phyloP scores from a whole-genome alignment of 2,329 filamentous ascomycete species.

The Curvularia verruculosa region DNA sequence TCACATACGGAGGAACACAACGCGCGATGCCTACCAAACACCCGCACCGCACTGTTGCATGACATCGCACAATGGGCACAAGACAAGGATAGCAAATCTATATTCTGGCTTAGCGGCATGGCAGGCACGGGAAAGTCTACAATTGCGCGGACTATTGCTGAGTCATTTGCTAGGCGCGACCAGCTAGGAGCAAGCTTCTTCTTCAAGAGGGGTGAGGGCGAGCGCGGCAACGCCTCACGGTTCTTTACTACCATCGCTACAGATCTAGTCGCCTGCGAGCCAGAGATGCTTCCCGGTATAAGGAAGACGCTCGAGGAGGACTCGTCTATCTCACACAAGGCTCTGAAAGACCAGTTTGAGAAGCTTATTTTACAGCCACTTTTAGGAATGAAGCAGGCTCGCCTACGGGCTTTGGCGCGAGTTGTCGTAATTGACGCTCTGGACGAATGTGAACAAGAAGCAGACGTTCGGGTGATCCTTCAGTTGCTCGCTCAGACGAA shows the following conservation, averaged over 20 bases:
- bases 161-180: constrained; percentile 1
- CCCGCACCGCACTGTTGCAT: constrained; percentile 32
- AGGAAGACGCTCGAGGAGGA: constrained; percentile 22
- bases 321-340: constrained; percentile 9
- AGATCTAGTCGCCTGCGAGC: constrained; percentile 17
- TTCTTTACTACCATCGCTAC: constrained; percentile 28
- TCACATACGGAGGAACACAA: constrained; percentile 9
- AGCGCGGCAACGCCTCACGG: constrained; percentile 15
- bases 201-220: constrained; percentile 16
- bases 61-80: constrained; percentile 31
- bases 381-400: background rate
- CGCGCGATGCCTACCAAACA: constrained; percentile 29
- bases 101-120: constrained; percentile 37
- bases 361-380: constrained; percentile 18
- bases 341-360: constrained; percentile 15
- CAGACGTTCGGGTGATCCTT: constrained; percentile 24
- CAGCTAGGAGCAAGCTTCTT: constrained; percentile 22
- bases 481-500: constrained; percentile 24
- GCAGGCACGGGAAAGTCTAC: constrained; percentile 7
- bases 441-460: constrained; percentile 39
- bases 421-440: constrained; percentile 35
- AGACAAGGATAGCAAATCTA: constrained; percentile 17
- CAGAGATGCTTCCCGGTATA: constrained; percentile 15
- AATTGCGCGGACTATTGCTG: constrained; percentile 29
- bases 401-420: background rate